Conservation (phyloP, 108 stramenopile species). For the Stephanodiscus triporus region DNA sequence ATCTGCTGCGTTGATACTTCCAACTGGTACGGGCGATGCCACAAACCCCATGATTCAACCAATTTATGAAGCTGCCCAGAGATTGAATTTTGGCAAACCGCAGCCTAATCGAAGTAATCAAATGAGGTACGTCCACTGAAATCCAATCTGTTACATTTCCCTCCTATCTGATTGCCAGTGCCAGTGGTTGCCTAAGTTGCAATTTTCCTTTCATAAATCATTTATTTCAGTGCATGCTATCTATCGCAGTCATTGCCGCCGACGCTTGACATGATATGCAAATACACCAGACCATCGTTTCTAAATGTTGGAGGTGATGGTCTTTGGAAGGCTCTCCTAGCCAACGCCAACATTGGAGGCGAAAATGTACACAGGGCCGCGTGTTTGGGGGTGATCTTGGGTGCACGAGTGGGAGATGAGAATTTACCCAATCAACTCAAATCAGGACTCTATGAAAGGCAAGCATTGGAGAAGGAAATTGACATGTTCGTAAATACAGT, state of each 20-base stretch:
- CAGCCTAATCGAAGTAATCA: slow-evolving; percentile 35
- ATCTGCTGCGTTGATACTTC: slow-evolving; percentile 25
- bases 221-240: slow-evolving; percentile 72
- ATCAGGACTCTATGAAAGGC: slow-evolving; percentile 49
- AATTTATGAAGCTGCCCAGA: slow-evolving; percentile 27
- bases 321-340: slow-evolving; percentile 67
- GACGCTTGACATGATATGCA: slow-evolving; percentile 69
- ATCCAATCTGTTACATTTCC: neutral
- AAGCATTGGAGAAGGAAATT: slow-evolving; percentile 60
- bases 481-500: slow-evolving; percentile 65
- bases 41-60: slow-evolving; percentile 33
- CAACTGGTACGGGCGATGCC: slow-evolving; percentile 20
- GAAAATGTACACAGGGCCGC: slow-evolving; percentile 91
- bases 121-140: slow-evolving; percentile 47
- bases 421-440: slow-evolving; percentile 55
- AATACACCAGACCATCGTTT: slow-evolving; percentile 52
- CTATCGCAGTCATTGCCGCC: slow-evolving; percentile 67
- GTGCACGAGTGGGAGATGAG: slow-evolving; percentile 61
- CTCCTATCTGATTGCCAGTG: neutral
- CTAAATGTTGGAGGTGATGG: slow-evolving; percentile 22
- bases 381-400: slow-evolving; percentile 80
- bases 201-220: slow-evolving; percentile 13
- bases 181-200: neutral
- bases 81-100: slow-evolving; percentile 40
- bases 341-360: slow-evolving; percentile 89